These are phyloP conservation scores for Kodamaea arcana DNA, from an alignment of 1,139 yeast genomes.

Conservation along the genomic window DNA sequence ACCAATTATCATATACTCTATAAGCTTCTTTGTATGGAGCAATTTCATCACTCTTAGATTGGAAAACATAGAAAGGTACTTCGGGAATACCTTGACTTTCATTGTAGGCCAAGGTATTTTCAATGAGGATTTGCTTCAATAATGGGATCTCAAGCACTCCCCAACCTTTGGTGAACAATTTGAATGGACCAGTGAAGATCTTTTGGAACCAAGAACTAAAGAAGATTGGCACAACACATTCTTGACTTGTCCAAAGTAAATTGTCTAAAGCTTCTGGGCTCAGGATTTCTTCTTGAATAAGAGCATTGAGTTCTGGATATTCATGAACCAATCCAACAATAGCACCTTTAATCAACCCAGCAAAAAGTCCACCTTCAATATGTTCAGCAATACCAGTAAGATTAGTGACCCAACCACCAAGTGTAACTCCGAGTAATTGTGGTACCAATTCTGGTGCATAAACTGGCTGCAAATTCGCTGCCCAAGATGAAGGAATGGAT, in stretches of 20 bases:
- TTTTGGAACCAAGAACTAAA: constrained; percentile 11
- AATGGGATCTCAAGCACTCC: constrained; percentile 13
- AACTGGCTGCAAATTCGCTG: constrained; percentile 26
- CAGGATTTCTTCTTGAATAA: constrained; percentile 1
- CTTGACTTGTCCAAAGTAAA: constrained; percentile 4
- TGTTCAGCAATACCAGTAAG: constrained; percentile 16
- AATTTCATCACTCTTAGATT: constrained; percentile 26
- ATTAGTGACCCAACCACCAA: constrained; percentile 31
- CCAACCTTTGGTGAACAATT: constrained; percentile 16
- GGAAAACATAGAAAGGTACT: constrained; percentile 35
- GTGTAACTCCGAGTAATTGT: constrained; percentile 26
- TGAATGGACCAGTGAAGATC: constrained; percentile 17
- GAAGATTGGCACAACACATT: constrained; percentile 7
- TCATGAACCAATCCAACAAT: constrained; percentile 25
- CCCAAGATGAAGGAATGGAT: constrained; percentile 34
- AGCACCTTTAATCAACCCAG: constrained; percentile 25
- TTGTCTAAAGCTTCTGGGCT: neutral
- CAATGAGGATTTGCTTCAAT: constrained; percentile 12
- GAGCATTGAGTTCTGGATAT: constrained; percentile 17
- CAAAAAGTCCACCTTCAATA: constrained; percentile 20
- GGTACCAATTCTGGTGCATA: constrained; percentile 29
- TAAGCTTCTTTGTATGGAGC: constrained; percentile 24
- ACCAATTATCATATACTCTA: constrained; percentile 27
- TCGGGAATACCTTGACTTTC: constrained; percentile 22
- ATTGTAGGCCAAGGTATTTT: constrained; percentile 18